These are phyloP conservation scores for Fusarium multiceps DNA, from an alignment of 2,329 filamentous ascomycete genomes.

Conservation along the genomic window DNA sequence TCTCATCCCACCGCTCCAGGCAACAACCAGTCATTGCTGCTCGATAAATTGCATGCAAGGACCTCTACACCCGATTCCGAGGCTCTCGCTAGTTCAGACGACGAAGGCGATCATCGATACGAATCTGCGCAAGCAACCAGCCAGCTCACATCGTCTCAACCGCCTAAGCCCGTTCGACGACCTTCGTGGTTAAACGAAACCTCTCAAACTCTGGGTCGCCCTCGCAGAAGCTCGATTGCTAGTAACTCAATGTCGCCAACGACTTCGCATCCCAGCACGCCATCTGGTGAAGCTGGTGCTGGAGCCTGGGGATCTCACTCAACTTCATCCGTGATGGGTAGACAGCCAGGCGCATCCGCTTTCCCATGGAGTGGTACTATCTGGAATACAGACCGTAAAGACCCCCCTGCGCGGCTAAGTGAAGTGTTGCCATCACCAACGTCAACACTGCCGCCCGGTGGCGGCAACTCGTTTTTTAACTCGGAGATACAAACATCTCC, in stretches of 20 bases:
- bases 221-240: constrained; percentile 81
- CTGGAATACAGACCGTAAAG: constrained; percentile 83
- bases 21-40: constrained; percentile 71
- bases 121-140: constrained; percentile 59
- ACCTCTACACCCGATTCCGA: constrained; percentile 95
- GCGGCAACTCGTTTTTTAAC: constrained; percentile 61
- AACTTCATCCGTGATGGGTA: constrained; percentile 60
- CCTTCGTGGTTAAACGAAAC: constrained; percentile 91
- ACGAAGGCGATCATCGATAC: constrained; percentile 79
- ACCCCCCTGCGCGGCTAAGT: constrained; percentile 77
- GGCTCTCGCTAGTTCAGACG: constrained; percentile 91
- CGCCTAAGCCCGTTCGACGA: constrained; percentile 73
- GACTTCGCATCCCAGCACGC: constrained; percentile 83
- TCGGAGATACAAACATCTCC: constrained; percentile 64
- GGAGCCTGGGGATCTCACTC: constrained; percentile 67
- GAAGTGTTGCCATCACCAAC: constrained; percentile 83
- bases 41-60: constrained; percentile 81
- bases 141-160: constrained; percentile 52
- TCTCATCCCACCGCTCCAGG: constrained; percentile 60
- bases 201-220: constrained; percentile 69
- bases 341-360: constrained; percentile 59
- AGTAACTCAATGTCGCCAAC: constrained; percentile 82
- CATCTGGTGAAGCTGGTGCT: constrained; percentile 71
- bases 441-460: constrained; percentile 64
- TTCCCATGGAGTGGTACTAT: constrained; percentile 85